phyloP scores from a whole-genome alignment of 208 protist genomes.

The Kentomonas sorsogonicus region DNA sequence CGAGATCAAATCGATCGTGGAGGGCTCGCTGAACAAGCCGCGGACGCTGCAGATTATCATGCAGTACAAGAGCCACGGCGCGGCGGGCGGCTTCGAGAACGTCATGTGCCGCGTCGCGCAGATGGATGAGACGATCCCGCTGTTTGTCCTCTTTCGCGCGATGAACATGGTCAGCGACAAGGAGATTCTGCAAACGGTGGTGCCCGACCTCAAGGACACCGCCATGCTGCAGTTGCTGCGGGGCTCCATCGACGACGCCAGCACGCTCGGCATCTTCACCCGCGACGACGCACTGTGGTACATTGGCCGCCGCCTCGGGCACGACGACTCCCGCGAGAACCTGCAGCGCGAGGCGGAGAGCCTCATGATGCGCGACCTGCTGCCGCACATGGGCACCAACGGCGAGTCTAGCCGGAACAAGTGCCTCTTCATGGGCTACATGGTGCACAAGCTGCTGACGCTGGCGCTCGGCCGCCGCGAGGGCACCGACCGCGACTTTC shows the following conservation, averaged over 20 bases:
- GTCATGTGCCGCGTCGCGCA: conserved; percentile 91
- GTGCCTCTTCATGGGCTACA: conserved; percentile 96
- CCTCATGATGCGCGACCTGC: conserved; percentile 89
- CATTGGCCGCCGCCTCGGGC: conserved; percentile 90
- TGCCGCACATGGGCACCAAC: conserved; percentile 86
- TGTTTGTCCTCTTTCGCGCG: conserved; percentile 96
- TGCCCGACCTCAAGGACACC: conserved; percentile 77
- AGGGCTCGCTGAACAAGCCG: conserved; percentile 80
- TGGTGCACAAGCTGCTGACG: conserved; percentile 96
- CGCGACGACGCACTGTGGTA: conserved; percentile 93
- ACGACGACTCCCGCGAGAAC: conserved; percentile 74
- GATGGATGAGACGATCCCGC: conserved; percentile 75
- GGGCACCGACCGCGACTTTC: conserved; percentile 99
- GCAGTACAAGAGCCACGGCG: conserved; percentile 89
- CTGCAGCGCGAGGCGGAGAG: conserved; percentile 91
- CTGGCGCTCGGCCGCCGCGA: conserved; percentile 80
- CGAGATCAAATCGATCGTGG: conserved; percentile 95
- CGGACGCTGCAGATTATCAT: conserved; percentile 93
- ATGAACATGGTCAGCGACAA: conserved; percentile 95
- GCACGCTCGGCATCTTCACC: conserved; percentile 86
- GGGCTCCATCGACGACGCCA: conserved; percentile 92
- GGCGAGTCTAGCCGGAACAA: conserved; percentile 89
- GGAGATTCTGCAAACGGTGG: conserved; percentile 94
- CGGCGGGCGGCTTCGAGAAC: conserved; percentile 89
- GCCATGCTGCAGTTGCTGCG: conserved; percentile 84